phyloP scores from a whole-genome alignment of 768 basidiomycete species.

The Pulveroboletus sp. region DNA sequence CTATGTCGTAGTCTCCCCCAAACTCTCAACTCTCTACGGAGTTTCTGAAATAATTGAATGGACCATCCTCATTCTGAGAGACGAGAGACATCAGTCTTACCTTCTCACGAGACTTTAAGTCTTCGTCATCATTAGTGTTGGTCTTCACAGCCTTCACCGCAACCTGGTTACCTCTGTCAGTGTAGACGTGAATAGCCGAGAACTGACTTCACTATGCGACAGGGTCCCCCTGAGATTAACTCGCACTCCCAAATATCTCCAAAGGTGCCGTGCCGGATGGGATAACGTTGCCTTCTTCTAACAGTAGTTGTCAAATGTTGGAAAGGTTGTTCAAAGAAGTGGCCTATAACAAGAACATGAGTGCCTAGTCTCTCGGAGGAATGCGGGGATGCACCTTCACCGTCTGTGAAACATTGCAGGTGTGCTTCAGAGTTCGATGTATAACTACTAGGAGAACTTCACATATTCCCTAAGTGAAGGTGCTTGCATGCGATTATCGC shows the following conservation, averaged over 20 bases:
- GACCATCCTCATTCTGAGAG: background rate
- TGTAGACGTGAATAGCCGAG: background rate
- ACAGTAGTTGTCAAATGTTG: background rate
- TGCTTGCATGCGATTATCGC: background rate
- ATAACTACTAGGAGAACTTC: conserved; percentile 11
- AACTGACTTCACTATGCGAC: conserved; percentile 4
- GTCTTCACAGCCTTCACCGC: conserved; percentile 20
- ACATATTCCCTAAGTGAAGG: background rate
- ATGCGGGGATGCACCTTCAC: conserved; percentile 5
- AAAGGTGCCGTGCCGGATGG: conserved; percentile 11
- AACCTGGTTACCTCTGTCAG: conserved; percentile 7
- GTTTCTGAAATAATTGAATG: conserved; percentile 9
- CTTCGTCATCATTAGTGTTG: background rate
- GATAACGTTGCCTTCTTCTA: conserved; percentile 1
- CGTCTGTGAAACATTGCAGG: conserved; percentile 1
- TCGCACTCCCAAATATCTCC: conserved; percentile 25
- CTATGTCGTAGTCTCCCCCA: conserved; percentile 13
- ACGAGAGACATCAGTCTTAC: background rate
- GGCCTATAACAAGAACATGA: conserved; percentile 1
- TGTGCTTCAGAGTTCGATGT: conserved; percentile 10
- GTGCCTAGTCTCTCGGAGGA: background rate
- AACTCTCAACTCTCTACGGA: conserved; percentile 28
- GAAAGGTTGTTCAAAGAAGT: conserved; percentile 6
- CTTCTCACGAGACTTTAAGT: conserved; percentile 6
- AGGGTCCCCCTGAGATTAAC: conserved; percentile 4